phyloP scores from a whole-genome alignment of 768 basidiomycete species.

The Clavulina sp. region DNA sequence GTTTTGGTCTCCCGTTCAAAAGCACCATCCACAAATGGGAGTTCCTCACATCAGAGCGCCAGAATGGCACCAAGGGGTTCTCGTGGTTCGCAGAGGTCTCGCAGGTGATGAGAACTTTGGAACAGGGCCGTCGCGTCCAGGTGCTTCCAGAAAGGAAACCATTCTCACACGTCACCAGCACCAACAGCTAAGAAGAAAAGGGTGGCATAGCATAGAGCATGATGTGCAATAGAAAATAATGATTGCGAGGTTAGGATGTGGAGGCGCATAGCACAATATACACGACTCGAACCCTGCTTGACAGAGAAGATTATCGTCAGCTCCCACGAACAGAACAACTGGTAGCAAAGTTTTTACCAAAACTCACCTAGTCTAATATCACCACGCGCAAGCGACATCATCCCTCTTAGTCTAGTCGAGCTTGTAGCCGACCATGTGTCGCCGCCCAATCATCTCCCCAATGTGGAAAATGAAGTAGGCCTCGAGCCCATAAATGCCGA shows the following conservation, averaged over 20 bases:
- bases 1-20: slow-evolving; percentile 49
- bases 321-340: too few relatives aligned
- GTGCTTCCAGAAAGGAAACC: slow-evolving; percentile 26
- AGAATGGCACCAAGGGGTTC: slow-evolving; percentile 35
- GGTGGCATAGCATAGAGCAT: too few relatives aligned
- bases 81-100: slow-evolving; percentile 54
- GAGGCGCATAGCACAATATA: too few relatives aligned
- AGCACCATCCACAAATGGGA: slow-evolving; percentile 23
- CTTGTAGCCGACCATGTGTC: slow-evolving; percentile 65
- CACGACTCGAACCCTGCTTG: too few relatives aligned
- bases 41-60: slow-evolving; percentile 26
- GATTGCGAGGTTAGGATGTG: too few relatives aligned
- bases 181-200: too few relatives aligned
- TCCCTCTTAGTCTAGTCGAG: slow-evolving; percentile 18
- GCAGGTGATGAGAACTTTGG: slow-evolving; percentile 44
- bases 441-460: slow-evolving; percentile 74
- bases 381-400: neutral
- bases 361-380: neutral
- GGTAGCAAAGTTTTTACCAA: too few relatives aligned
- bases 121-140: slow-evolving; percentile 32
- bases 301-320: too few relatives aligned
- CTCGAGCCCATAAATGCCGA: slow-evolving; percentile 64
- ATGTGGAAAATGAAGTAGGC: slow-evolving; percentile 88
- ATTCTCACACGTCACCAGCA: too few relatives aligned
- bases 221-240: too few relatives aligned